Conservation (phyloP, 345 rosid species). For the Euclidium syriacum region DNA sequence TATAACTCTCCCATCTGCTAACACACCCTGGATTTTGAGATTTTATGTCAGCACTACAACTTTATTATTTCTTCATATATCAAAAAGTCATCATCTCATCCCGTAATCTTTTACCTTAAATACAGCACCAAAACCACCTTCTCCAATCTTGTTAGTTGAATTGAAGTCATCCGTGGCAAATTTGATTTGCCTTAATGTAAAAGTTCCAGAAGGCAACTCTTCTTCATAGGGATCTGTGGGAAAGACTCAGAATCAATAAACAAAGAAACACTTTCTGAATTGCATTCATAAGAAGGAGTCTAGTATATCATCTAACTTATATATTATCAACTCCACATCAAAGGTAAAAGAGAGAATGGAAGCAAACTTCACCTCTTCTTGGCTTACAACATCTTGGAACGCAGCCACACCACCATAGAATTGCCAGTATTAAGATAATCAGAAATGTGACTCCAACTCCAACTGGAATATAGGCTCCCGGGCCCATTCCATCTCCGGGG, state of each 20-base stretch:
- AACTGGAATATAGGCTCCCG: constrained; percentile 12
- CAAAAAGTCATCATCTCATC: constrained; percentile 3
- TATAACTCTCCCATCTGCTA: constrained; percentile 50
- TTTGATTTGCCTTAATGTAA: constrained; percentile 49
- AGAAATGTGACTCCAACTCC: constrained; percentile 30
- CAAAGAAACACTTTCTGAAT: background rate
- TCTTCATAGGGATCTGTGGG: constrained; percentile 28
- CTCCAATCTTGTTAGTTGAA: constrained; percentile 51
- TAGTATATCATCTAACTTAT: too few relatives aligned
- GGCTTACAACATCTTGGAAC: constrained; percentile 11
- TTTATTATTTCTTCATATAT: constrained; percentile 3
- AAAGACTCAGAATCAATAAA: background rate
- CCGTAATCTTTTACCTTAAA: constrained; percentile 40
- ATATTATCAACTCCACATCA: background rate
- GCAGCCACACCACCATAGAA: constrained; percentile 45
- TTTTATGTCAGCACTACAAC: background rate
- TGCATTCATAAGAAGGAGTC: background rate
- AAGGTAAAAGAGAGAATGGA: background rate
- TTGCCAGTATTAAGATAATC: constrained; percentile 30
- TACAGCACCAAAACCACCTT: constrained; percentile 68
- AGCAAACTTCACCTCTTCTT: constrained; percentile 21
- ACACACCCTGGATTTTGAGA: constrained; percentile 36
- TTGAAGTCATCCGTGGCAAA: constrained; percentile 50
- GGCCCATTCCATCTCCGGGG: constrained; percentile 8
- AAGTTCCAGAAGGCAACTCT: constrained; percentile 40